Conservation (phyloP, 345 rosid species). For the Gossypium arboreum region DNA sequence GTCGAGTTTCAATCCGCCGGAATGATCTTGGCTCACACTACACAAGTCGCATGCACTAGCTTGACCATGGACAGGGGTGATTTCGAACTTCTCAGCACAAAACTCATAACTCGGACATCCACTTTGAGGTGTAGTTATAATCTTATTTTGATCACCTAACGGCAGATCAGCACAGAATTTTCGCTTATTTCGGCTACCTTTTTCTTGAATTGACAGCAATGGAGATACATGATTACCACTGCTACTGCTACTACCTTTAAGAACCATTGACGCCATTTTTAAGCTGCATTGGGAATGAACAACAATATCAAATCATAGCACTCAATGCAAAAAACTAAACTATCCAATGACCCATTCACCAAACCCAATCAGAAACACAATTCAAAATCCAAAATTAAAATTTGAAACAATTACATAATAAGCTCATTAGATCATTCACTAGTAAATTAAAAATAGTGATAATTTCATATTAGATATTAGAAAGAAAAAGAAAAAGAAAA, state of each 20-base stretch:
- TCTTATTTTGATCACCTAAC: slow-evolving; percentile 38
- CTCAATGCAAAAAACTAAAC: slow-evolving; percentile 10
- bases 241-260: slow-evolving; percentile 46
- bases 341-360: slow-evolving; percentile 10
- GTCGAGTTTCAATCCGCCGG: slow-evolving; percentile 56
- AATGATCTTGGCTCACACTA: slow-evolving; percentile 41
- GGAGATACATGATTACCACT: slow-evolving; percentile 39
- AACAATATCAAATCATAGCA: slow-evolving; percentile 16
- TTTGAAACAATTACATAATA: slow-evolving; percentile 2
- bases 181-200: slow-evolving; percentile 85
- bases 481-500: neutral
- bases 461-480: slow-evolving; percentile 1
- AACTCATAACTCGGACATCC: slow-evolving; percentile 53
- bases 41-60: slow-evolving; percentile 40
- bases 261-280: slow-evolving; percentile 60
- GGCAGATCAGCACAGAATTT: slow-evolving; percentile 79
- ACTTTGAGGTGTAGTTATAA: slow-evolving; percentile 32
- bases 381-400: neutral
- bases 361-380: neutral
- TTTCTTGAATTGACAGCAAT: slow-evolving; percentile 58
- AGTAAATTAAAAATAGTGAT: slow-evolving; percentile 10
- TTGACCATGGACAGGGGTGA: slow-evolving; percentile 35
- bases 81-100: slow-evolving; percentile 61
- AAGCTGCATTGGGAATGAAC: slow-evolving; percentile 33
- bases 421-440: slow-evolving; percentile 23